Percentiles rank a stretch among this genome's conserved stretches.
Evolutionary conservation across 805 yeast genomes (phyloP).

Genomic region (Candida rishiriensis): DNA sequence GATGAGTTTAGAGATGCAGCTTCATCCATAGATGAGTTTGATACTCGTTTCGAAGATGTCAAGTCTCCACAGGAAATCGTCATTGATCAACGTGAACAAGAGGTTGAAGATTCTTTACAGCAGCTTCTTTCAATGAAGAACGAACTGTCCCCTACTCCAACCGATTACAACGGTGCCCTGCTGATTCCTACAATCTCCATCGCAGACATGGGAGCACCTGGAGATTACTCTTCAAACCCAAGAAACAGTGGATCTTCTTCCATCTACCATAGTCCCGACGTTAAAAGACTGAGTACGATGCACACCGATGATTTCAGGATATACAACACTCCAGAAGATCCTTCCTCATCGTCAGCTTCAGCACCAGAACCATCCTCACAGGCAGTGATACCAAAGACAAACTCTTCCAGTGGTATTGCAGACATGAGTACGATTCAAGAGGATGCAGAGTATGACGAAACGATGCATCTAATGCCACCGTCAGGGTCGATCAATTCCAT

Average conservation of each 20-base stretch:
- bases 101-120: slow-evolving; percentile 20
- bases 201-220: background rate
- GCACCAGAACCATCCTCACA: background rate
- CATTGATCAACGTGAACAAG: slow-evolving; percentile 4
- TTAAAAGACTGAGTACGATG: slow-evolving; percentile 25
- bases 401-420: slow-evolving; percentile 1
- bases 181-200: background rate
- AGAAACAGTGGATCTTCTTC: slow-evolving; percentile 8
- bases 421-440: slow-evolving; percentile 34
- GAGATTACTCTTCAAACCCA: background rate
- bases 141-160: slow-evolving; percentile 19
- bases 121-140: slow-evolving; percentile 26
- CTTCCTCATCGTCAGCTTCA: background rate
- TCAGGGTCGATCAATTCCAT: background rate
- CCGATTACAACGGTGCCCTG: background rate
- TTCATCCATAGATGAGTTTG: slow-evolving; percentile 24
- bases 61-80: background rate
- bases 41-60: slow-evolving; percentile 15
- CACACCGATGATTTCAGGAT: slow-evolving; percentile 29
- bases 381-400: too few species aligned
- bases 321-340: slow-evolving; percentile 18
- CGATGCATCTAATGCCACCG: background rate
- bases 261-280: slow-evolving; percentile 16
- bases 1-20: slow-evolving; percentile 16
- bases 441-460: slow-evolving; percentile 26